phyloP scores from a whole-genome alignment of 2,329 filamentous ascomycete species.

The Penicillium sp. region DNA sequence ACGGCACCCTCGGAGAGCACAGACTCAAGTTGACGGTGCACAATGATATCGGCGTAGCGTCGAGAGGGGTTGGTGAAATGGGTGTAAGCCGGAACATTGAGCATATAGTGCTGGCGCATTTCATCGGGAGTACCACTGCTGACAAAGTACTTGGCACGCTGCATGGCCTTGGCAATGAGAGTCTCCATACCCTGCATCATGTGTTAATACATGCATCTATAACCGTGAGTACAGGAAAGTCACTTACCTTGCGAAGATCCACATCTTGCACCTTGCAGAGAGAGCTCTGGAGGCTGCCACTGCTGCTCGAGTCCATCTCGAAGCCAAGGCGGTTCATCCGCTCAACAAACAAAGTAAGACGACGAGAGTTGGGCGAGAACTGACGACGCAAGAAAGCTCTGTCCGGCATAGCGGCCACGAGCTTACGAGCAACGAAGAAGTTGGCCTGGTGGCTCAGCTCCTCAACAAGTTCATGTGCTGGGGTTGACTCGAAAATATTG shows the following conservation, averaged over 20 bases:
- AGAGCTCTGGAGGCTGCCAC: conserved; percentile 88
- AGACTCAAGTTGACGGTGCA: conserved; percentile 90
- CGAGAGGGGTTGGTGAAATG: conserved; percentile 96
- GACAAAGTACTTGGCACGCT: conserved; percentile 92
- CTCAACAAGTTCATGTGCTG: conserved; percentile 89
- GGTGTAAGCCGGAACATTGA: conserved; percentile 92
- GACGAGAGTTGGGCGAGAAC: conserved; percentile 77
- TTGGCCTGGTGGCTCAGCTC: conserved; percentile 95
- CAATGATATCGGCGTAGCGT: conserved; percentile 90
- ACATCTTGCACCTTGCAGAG: conserved; percentile 88
- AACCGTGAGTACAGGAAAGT: neutral
- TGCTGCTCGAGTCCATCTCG: conserved; percentile 84
- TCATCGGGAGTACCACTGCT: conserved; percentile 74
- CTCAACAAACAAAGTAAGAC: conserved; percentile 85
- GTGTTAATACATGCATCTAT: conserved; percentile 13
- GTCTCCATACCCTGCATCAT: conserved; percentile 80
- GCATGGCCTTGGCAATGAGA: conserved; percentile 90
- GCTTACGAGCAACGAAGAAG: conserved; percentile 79
- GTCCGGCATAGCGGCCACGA: conserved; percentile 76
- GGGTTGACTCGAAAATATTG: conserved; percentile 91
- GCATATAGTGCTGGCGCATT: conserved; percentile 80
- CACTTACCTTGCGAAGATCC: conserved; percentile 72
- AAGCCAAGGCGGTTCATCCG: conserved; percentile 90
- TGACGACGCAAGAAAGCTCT: conserved; percentile 92
- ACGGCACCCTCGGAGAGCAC: conserved; percentile 77